Percentiles rank a stretch among this genome's conserved stretches.
Conservation (phyloP, 2,329 filamentous ascomycete genomes). For the Clonostachys chloroleuca region DNA sequence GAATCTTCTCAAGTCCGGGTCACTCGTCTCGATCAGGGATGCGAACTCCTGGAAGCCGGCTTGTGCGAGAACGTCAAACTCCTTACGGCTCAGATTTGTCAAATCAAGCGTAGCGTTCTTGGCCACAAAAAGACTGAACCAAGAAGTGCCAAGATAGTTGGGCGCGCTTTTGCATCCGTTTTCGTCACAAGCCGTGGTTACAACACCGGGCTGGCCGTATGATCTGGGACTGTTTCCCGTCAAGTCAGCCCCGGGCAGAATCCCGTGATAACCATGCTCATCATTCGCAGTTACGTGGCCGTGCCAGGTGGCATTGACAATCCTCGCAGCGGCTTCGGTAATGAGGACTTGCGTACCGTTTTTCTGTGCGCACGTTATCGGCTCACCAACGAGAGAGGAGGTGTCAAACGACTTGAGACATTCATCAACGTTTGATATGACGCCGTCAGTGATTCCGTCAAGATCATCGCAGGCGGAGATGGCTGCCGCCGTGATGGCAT, state of each 20-base stretch:
- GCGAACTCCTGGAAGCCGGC: not conserved
- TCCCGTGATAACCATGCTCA: no score
- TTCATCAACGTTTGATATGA: slow-evolving; percentile 10
- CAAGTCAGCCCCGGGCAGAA: no score
- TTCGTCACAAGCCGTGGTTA: not conserved
- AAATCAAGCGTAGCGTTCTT: not conserved
- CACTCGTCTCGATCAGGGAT: not conserved
- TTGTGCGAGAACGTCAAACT: not conserved
- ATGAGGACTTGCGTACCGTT: not conserved
- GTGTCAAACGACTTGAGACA: not conserved
- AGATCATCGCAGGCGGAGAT: slow-evolving; percentile 1
- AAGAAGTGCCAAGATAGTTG: not conserved
- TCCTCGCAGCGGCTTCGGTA: not conserved
- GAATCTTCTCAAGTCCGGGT: slow-evolving; percentile 3
- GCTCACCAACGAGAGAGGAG: not conserved
- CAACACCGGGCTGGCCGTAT: not conserved
- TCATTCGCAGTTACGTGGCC: not conserved
- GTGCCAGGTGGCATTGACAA: not conserved
- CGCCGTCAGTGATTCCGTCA: slow-evolving; percentile 1
- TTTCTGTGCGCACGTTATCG: not conserved
- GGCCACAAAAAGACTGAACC: not conserved
- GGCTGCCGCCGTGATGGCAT: not conserved
- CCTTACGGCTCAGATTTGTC: not conserved
- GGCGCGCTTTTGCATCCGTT: not conserved
- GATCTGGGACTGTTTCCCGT: no score